These are phyloP conservation scores for Didymella lethalis DNA, from an alignment of 2,329 filamentous ascomycete genomes.

Conservation along the genomic window DNA sequence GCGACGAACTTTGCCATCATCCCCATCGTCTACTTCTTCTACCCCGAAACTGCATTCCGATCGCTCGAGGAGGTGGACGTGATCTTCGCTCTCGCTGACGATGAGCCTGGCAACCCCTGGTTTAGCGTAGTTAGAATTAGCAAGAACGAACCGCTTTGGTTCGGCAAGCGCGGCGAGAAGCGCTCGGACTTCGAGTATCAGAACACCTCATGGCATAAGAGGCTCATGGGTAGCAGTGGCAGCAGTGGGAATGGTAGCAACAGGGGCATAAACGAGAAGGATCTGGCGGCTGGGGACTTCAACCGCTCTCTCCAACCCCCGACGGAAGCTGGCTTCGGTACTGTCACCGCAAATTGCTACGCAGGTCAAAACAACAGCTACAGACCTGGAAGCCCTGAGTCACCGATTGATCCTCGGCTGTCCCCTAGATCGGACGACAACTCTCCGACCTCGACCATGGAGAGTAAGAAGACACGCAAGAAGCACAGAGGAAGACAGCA, in stretches of 20 bases:
- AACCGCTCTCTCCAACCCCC: conserved; percentile 9
- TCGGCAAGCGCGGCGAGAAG: conserved; percentile 62
- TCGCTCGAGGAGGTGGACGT: conserved; percentile 73
- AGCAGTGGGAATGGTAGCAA: conserved; percentile 24
- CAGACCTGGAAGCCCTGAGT: conserved; percentile 15
- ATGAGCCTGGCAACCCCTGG: conserved; percentile 57
- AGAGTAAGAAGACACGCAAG: conserved; percentile 19
- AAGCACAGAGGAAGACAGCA: conserved; percentile 18
- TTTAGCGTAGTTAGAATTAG: conserved; percentile 60
- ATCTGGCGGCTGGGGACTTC: conserved; percentile 11
- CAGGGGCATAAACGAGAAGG: conserved; percentile 20
- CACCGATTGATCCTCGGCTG: conserved; percentile 22
- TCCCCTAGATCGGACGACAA: not conserved
- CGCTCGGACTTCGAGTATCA: conserved; percentile 59
- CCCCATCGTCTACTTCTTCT: conserved; percentile 66
- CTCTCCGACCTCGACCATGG: conserved; percentile 13
- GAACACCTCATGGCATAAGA: conserved; percentile 39
- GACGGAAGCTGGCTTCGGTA: conserved; percentile 1
- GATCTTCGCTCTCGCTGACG: conserved; percentile 64
- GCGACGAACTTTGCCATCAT: conserved; percentile 60
- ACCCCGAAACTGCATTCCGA: conserved; percentile 65
- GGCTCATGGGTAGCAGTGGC: conserved; percentile 25
- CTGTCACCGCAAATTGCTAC: conserved; percentile 7
- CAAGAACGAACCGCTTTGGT: conserved; percentile 61
- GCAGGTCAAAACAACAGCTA: conserved; percentile 5